A percentile compares a stretch with the other conserved stretches of the same genome.
phyloP scores from a whole-genome alignment of 345 rosid species.

The Kandelia obovata region DNA sequence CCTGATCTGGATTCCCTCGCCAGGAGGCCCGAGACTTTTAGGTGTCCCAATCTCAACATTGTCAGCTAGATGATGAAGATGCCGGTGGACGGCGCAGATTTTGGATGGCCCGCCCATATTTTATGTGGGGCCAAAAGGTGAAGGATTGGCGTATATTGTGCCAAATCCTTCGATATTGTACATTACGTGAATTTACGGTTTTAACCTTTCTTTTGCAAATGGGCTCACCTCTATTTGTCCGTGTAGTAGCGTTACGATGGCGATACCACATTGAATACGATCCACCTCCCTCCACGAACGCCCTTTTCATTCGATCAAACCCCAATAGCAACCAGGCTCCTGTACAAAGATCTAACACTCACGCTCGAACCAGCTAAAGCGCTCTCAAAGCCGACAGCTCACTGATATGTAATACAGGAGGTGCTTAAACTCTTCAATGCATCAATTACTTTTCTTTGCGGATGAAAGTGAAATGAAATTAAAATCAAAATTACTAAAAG shows the following conservation, averaged over 20 bases:
- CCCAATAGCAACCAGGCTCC: background rate
- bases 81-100: slow-evolving; percentile 19
- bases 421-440: too few species aligned
- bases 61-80: slow-evolving; percentile 17
- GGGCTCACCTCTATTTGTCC: too few species aligned
- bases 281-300: slow-evolving; percentile 14
- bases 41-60: slow-evolving; percentile 14
- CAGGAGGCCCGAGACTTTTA: background rate
- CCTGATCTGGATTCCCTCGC: background rate
- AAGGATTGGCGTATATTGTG: slow-evolving; percentile 6
- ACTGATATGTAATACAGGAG: too few species aligned
- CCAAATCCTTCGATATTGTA: background rate
- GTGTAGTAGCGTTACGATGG: too few species aligned
- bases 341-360: slow-evolving; percentile 9
- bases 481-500: too few species aligned
- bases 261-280: slow-evolving; percentile 18
- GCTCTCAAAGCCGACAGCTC: slow-evolving; percentile 7
- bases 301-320: background rate
- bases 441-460: too few species aligned
- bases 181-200: too few species aligned
- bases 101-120: slow-evolving; percentile 14
- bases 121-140: background rate
- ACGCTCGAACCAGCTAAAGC: slow-evolving; percentile 9
- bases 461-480: too few species aligned
- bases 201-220: too few species aligned